phyloP scores from a whole-genome alignment of 1,284 basidiomycete genomes.

The Veloboletus limbatus region DNA sequence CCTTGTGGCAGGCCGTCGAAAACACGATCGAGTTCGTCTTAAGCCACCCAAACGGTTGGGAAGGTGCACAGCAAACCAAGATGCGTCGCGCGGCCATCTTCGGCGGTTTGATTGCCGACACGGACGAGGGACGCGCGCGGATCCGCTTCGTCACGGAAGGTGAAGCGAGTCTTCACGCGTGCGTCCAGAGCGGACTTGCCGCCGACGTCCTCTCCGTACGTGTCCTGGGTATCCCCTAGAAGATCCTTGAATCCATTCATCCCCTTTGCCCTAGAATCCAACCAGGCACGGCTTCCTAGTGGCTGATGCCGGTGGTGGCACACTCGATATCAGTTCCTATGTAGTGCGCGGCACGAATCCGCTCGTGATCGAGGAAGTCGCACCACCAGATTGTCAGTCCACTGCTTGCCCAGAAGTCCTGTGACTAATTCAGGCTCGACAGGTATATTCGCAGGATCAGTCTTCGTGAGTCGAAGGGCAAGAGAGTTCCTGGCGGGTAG shows the following conservation, averaged over 20 bases:
- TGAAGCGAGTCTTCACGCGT: slow-evolving; percentile 76
- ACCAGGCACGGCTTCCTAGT: slow-evolving; percentile 73
- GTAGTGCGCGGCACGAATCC: slow-evolving; percentile 64
- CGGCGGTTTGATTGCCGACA: slow-evolving; percentile 67
- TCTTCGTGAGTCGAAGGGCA: slow-evolving; percentile 74
- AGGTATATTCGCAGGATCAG: slow-evolving; percentile 77
- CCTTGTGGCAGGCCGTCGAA: slow-evolving; percentile 65
- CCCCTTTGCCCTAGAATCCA: slow-evolving; percentile 45
- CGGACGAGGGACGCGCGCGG: slow-evolving; percentile 62
- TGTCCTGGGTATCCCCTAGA: slow-evolving; percentile 7
- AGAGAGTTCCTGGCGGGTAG: slow-evolving; percentile 64
- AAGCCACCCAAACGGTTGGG: slow-evolving; percentile 80
- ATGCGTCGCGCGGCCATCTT: slow-evolving; percentile 69
- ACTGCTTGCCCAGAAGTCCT: background rate
- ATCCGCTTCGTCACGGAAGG: slow-evolving; percentile 79
- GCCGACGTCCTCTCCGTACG: slow-evolving; percentile 68
- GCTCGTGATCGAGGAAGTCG: slow-evolving; percentile 74
- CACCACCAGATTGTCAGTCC: slow-evolving; percentile 69
- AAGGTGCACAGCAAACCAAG: slow-evolving; percentile 73
- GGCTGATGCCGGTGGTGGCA: slow-evolving; percentile 77
- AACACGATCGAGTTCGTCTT: slow-evolving; percentile 63
- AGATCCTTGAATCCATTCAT: background rate
- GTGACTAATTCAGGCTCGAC: slow-evolving; percentile 8
- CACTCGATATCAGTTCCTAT: slow-evolving; percentile 75
- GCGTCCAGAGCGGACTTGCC: slow-evolving; percentile 69